Base-by-base conservation (phyloP, 257 asterid species). In the Solanum rostratum region DNA sequence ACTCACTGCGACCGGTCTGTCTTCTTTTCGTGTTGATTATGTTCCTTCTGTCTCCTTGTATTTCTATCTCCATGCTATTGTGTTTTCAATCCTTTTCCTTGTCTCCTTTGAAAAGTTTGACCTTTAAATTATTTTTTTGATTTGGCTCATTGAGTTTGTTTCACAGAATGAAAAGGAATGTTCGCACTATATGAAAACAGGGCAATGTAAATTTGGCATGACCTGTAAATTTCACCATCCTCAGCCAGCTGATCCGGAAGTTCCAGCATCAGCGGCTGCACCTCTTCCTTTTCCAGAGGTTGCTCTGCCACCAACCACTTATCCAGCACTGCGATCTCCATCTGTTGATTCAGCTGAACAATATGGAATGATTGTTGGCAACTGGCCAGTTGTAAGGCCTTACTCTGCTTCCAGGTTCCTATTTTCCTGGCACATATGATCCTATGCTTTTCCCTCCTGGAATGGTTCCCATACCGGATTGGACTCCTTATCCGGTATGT, bases 101-200 rank as follows among this genome's bases (percentile, higher is more conserved):
- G 14, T 74, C 45, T 6, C 30, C 30, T 84, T 39, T 65, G 33
- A 59, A 6, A n/a, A 81, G 39, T 46, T 59, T 60, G 18, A 41
- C 27, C 74, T 7, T 85, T 33, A 33, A 33, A 33, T 33, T 33
- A 33, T 33, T 5, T 33, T 33, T 33, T 33, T 33, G 39, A 33
- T 33, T 33, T 33, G 39, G 39, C 39, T 33, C 39, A 33, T 33
- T 33, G 39, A 33, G 39, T 33, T 33, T 19, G 55, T 43, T 41
- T 85, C 80, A 85, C 95, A 94, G 98, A 97, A 95, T 71, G 95
- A 92, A 92, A 89, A 90, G 78, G 97, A 94, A 86, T 94, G 98
- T 85, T 85, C 93, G 11, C 93, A 91, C 88, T 94, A 89, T 85
- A 87, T 85, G 43, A 92, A 90, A 89, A 94, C 95, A 8, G 97